Base-by-base conservation (phyloP, 495 filamentous ascomycete genomes). In the Corynascus novoguineensis region DNA sequence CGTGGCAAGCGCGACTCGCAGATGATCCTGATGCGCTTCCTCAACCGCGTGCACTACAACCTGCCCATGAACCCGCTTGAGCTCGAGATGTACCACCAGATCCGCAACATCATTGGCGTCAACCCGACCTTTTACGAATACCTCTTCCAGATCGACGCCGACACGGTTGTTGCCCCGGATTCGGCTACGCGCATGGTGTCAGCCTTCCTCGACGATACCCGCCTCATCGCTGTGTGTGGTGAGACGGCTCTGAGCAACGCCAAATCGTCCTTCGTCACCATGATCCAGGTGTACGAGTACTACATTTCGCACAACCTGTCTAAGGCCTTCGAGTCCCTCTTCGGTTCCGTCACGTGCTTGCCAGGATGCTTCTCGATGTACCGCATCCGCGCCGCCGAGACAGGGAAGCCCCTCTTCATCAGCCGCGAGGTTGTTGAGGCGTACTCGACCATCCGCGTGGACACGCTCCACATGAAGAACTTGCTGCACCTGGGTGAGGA, bases 261-360 rank as follows among this genome's bases (percentile, higher is more conserved):
- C 49, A 95, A 96, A 71, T 80, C 87, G 15, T 96, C 92, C 14
- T 88, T 91, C 61, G 81, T 93, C 58, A 99, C 93, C 31, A 97
- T 97, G 92, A 97, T 99, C 59, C 93, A 98, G 72, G 93, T 98
- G 17, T 98, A 98, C 78, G 93, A 98, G 73, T 96, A 98, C 79
- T 98, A 92, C 75, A 98, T 98, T 59, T 97, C 95, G 52, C 93
- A 98, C 78, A 95, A 98, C 69, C 78, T 98, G 63, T 86, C 88
- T 65, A 98, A 98, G 74, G 95, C 93, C n/a, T 98, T 98, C 68
- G 93, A 98, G 70, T 92, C 86, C 73, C 81, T 98, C 60, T 98
- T 98, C 70, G 93, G 93, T 40, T 95, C 89, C 59, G 90, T 98
- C 58, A 99, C 93, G 42, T 99, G 93, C 81, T 77, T 99, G 55